Evolutionary conservation across 345 rosid species (phyloP), one percentile per base, ranked within the genome.

Genomic region (Heritiera fomes): DNA sequence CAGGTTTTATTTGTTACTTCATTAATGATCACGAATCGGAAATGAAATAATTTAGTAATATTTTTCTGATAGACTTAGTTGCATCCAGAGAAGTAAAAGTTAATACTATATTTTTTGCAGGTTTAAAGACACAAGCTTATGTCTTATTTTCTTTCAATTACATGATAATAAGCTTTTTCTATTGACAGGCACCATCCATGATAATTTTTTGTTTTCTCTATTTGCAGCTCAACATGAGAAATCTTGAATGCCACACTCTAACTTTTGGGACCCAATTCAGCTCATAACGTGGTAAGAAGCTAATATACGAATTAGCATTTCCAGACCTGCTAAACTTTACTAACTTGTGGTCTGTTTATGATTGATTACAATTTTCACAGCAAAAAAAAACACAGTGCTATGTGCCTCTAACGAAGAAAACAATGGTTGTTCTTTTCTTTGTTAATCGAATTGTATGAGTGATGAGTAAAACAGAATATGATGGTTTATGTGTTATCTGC

Each of bases 211-310:
- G 49, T 73, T 43, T 7, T 23, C 38, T 38, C 49, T 34, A 5
- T 12, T 80, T 81, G 88, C 86, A 93, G 99, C 86, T 95, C 63
- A 93, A 93, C 87, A 9, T 88, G 85, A 90, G 83, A 84, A 91
- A 90, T 83, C 93, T 94, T 17, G 94, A 94, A 80, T 91, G 98
- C 82, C 94, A 92, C 55, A 86, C 97, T 41, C 80, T 93, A 78
- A 89, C 92, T 78, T 92, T 92, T 73, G 92, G 85, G 80, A 83
- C 90, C 55, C 85, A 86, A 68, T 67, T 90, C 62, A 73, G 81
- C 81, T 80, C 72, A 18, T 82, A 76, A 46, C 60, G 60, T 30
- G 79, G 82, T 80, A 82, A 62, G 78, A 41, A 4, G 28, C 8
- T 7, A 5, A 20, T 49, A 8, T 40, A 59, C 18, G 34, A 28